A percentile compares a stretch with the other conserved stretches of the same genome.
Evolutionary conservation across 2,329 filamentous ascomycete genomes (phyloP).

Genomic region (Hyphodiscus sp.): DNA sequence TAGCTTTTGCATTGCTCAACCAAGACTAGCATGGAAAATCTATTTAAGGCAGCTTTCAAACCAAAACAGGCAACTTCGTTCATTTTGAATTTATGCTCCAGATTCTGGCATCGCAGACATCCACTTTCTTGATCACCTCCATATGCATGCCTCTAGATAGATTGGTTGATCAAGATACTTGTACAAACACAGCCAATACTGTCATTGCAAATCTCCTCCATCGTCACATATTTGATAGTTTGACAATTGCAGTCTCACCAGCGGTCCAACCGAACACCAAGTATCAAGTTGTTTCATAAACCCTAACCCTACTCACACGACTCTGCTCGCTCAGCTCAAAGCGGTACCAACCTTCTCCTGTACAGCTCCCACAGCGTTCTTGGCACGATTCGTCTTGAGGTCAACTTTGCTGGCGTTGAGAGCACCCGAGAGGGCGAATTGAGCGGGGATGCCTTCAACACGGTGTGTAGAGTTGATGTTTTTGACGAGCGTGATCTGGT

Average conservation of each 20-base stretch:
- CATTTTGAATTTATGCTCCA: too few species aligned
- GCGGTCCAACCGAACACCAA: neutral
- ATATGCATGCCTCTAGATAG: neutral
- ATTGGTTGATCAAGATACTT: neutral
- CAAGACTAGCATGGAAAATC: too few species aligned
- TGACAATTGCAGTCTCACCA: neutral
- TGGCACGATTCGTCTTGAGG: conserved; percentile 18
- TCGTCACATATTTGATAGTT: neutral
- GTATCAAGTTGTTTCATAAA: too few species aligned
- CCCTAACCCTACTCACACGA: neutral
- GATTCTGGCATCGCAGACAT: neutral
- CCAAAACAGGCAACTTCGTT: too few species aligned
- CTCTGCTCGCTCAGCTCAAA: neutral
- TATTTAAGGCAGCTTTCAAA: too few species aligned
- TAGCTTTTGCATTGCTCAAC: too few species aligned
- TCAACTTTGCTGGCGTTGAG: conserved; percentile 34
- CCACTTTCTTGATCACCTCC: neutral
- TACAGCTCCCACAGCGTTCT: conserved; percentile 6
- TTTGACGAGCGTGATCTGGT: conserved; percentile 73
- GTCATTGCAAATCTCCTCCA: neutral
- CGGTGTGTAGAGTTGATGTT: conserved; percentile 79
- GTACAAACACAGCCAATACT: neutral
- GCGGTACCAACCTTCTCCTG: neutral
- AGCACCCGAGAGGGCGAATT: conserved; percentile 59
- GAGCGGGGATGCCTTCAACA: conserved; percentile 61